Percentiles rank a stretch among this genome's conserved stretches.
These are phyloP conservation scores for Lentinula guzmanii DNA, from an alignment of 768 basidiomycete species.

Conservation along the genomic window DNA sequence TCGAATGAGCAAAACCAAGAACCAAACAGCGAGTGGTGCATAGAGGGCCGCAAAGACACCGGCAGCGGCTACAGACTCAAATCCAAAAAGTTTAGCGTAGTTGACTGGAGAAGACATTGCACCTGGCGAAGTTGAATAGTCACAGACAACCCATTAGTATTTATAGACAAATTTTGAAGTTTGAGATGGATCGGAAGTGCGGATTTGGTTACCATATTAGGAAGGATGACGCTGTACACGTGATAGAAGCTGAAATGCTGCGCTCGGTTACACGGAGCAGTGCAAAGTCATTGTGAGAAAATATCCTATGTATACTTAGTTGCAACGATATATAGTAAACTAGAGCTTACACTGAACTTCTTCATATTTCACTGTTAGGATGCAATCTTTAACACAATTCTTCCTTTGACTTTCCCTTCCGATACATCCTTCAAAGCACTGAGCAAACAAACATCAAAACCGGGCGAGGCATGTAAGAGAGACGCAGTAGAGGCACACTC, in stretches of 20 bases:
- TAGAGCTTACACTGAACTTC: background rate
- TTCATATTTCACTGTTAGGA: background rate
- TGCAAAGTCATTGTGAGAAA: too few species aligned
- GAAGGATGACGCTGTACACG: background rate
- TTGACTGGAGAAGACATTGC: background rate
- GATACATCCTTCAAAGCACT: slow-evolving; percentile 1
- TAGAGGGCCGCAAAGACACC: slow-evolving; percentile 21
- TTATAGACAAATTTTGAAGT: too few species aligned
- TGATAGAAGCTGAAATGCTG: background rate
- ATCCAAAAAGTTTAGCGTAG: slow-evolving; percentile 13
- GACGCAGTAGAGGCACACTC: background rate
- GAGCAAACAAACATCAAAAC: background rate
- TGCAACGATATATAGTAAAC: background rate
- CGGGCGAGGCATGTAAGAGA: background rate
- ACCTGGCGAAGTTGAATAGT: background rate
- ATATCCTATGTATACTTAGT: background rate
- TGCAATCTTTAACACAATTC: slow-evolving; percentile 3
- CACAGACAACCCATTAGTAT: background rate
- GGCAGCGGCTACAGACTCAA: slow-evolving; percentile 17
- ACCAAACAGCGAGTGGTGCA: slow-evolving; percentile 15
- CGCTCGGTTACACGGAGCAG: background rate
- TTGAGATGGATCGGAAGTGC: background rate
- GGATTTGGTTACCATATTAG: background rate
- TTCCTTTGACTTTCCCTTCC: slow-evolving; percentile 4
- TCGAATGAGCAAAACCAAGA: slow-evolving; percentile 14